A percentile compares a stretch with the other conserved stretches of the same genome.
These are phyloP conservation scores for Blastomyces percursus DNA, from an alignment of 2,329 filamentous ascomycete species.

Conservation along the genomic window DNA sequence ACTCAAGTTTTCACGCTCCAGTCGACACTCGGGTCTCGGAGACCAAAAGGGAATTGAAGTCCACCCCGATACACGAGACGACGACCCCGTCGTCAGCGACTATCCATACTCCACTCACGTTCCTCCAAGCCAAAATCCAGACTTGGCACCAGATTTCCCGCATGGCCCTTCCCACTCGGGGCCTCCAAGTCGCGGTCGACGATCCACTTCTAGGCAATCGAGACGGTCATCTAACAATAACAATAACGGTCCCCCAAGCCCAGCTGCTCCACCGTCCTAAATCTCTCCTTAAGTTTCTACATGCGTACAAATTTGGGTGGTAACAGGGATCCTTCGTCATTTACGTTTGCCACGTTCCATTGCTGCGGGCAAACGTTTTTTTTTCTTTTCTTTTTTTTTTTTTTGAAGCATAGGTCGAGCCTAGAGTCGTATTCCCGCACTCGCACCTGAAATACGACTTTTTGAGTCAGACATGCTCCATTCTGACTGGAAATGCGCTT, in stretches of 20 bases:
- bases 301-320: neutral
- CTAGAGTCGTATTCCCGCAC: neutral
- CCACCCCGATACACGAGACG: slow-evolving; percentile 36
- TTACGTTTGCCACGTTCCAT: neutral
- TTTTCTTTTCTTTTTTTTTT: neutral
- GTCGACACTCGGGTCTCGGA: slow-evolving; percentile 30
- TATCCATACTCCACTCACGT: slow-evolving; percentile 23
- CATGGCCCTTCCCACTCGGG: slow-evolving; percentile 28
- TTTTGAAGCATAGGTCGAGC: neutral
- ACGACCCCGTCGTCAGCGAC: slow-evolving; percentile 36
- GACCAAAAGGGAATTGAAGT: slow-evolving; percentile 37
- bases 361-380: neutral
- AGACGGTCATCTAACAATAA: slow-evolving; percentile 9
- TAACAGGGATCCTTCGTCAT: neutral
- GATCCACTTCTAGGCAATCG: slow-evolving; percentile 28
- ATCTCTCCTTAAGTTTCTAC: neutral
- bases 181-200: slow-evolving; percentile 26
- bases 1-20: slow-evolving; percentile 28
- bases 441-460: neutral
- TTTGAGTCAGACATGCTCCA: neutral
- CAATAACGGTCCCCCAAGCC: neutral
- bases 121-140: slow-evolving; percentile 39
- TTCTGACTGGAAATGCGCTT: neutral
- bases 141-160: slow-evolving; percentile 35
- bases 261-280: neutral